Evolutionary conservation across 1,139 yeast species (phyloP), one percentile per base, ranked within the genome.

Genomic region (Candida albicans): DNA sequence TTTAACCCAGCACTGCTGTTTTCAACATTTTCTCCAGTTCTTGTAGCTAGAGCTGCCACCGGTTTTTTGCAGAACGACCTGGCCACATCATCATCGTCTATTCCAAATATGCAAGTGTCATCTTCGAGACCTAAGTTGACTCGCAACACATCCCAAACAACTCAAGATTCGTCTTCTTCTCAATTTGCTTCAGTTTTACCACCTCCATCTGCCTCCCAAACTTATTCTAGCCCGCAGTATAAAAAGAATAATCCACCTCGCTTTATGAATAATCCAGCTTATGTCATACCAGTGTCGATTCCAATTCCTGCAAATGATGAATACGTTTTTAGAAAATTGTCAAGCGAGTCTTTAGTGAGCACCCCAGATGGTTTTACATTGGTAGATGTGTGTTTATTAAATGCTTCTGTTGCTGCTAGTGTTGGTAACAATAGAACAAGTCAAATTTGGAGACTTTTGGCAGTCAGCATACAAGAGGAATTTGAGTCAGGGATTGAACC

Each of bases 371-470:
- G 77, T 1, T 74, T 75, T 53, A 67, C 68, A 24, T 58, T 81
- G 11, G 58, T 68, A 4, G 81, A 80, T 32, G 81, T 77, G 1
- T 84, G 90, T 54, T 67, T 72, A 34, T 65, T 77, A 47, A 87
- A 87, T 57, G 79, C 88, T 1, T 65, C 70, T 29, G 70, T 79
- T 2, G 88, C 91, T 1, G 76, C 75, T 0, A 66, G 72, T 37
- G 84, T 75, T 1, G 73, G 74, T 11, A 64, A 73, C 43, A 70
- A 68, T 46, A 64, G 88, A 44, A 85, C 84, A 41, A 73, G 85
- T 41, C 90, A 84, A 57, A 73, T 82, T 0, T 87, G 95, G 95
- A 66, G 75, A 45, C 72, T 84, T n/a, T 63, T 87, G 3, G 79
- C 79, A 2, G 78, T 76, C 13, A 72, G 84, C 11, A 61, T 85